Percentiles rank a stretch among this genome's conserved stretches.
phyloP scores from a whole-genome alignment of 345 rosid genomes.

The Brassica cretica region DNA sequence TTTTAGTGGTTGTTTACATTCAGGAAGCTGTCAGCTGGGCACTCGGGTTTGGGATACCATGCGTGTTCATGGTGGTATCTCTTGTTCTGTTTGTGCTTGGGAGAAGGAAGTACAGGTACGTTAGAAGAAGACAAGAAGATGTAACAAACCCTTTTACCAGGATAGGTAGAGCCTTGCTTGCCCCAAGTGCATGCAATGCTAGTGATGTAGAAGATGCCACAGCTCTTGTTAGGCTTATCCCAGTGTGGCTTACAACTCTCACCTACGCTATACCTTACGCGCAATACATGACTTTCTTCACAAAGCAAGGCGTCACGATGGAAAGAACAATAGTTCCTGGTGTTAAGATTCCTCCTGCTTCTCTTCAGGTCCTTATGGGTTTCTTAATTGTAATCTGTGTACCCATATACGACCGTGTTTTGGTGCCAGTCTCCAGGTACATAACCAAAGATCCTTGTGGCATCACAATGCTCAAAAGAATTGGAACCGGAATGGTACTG shows the following conservation, averaged over 20 bases:
- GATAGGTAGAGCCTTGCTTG: neutral
- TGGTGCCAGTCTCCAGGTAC: constrained; percentile 45
- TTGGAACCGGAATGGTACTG: neutral
- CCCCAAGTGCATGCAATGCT: neutral
- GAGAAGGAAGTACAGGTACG: neutral
- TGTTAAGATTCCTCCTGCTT: constrained; percentile 22
- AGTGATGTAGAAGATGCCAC: constrained; percentile 53
- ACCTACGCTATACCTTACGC: neutral
- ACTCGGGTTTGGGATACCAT: constrained; percentile 51
- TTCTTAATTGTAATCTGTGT: constrained; percentile 40
- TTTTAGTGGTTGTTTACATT: constrained; percentile 57
- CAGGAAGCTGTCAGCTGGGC: constrained; percentile 79
- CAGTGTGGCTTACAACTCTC: constrained; percentile 43
- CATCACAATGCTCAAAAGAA: neutral
- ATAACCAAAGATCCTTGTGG: constrained; percentile 22
- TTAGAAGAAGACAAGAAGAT: neutral
- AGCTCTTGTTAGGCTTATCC: constrained; percentile 44
- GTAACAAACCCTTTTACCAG: neutral
- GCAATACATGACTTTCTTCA: constrained; percentile 44
- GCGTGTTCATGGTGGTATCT: neutral
- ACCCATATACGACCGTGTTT: constrained; percentile 50
- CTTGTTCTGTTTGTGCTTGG: neutral
- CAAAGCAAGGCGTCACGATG: constrained; percentile 59
- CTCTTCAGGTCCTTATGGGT: constrained; percentile 48
- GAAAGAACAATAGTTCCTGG: constrained; percentile 45